These are phyloP conservation scores for Pythium brachiatum DNA, from an alignment of 352 stramenopile species.

Conservation along the genomic window DNA sequence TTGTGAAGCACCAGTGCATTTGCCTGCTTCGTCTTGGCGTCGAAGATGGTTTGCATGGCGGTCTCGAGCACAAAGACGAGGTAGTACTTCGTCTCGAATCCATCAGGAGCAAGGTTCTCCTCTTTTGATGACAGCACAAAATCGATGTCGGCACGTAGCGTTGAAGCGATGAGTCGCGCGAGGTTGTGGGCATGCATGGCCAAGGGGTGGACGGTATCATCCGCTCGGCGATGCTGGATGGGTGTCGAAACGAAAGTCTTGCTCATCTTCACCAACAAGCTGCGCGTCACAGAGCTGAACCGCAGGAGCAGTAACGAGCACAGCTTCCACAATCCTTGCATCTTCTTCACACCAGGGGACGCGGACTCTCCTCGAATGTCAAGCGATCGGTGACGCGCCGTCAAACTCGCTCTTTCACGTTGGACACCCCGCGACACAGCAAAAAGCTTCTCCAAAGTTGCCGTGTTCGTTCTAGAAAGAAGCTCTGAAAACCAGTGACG, in stretches of 20 bases:
- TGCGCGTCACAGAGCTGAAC: conserved; percentile 71
- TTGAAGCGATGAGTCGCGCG: conserved; percentile 39
- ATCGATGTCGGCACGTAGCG: conserved; percentile 49
- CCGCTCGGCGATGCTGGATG: conserved; percentile 61
- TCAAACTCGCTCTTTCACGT: conserved; percentile 67
- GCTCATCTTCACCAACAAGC: conserved; percentile 55
- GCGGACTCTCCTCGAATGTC: not conserved
- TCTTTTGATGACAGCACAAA: conserved; percentile 38
- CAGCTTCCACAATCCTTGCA: conserved; percentile 71
- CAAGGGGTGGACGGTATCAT: conserved; percentile 54
- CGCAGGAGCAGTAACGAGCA: conserved; percentile 74
- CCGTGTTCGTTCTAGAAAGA: conserved; percentile 45
- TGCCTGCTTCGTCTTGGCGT: conserved; percentile 71
- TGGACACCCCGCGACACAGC: conserved; percentile 66
- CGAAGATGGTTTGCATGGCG: conserved; percentile 67
- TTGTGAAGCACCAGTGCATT: conserved; percentile 73
- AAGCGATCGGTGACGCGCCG: conserved; percentile 32
- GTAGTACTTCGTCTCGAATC: conserved; percentile 75
- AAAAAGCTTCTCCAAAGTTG: conserved; percentile 66
- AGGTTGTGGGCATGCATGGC: conserved; percentile 57
- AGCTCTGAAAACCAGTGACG: conserved; percentile 81
- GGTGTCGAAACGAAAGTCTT: conserved; percentile 67
- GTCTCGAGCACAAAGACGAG: conserved; percentile 79
- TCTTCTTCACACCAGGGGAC: conserved; percentile 5
- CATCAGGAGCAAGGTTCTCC: conserved; percentile 21